Base-by-base conservation (phyloP, 1,284 basidiomycete species). In the Cystobasidium slooffiae region DNA sequence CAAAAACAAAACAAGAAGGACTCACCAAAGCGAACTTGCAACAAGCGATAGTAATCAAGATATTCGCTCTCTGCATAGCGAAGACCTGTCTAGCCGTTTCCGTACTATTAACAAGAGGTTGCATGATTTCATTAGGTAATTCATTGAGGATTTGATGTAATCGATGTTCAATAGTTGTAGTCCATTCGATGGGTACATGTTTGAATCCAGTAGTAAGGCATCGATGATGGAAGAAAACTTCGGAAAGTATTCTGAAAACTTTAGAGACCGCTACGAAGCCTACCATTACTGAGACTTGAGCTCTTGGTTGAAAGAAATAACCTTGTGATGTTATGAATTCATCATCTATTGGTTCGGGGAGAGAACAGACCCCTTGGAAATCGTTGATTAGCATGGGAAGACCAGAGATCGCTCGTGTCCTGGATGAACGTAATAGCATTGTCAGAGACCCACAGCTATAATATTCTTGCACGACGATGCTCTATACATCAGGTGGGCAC, bases 281-380 rank as follows among this genome's bases (percentile, higher is more conserved):
- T 1, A 77, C 79, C n/a, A 83, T 79, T 18, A 82, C 78, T 5
- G 81, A 82, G 7, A 81, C 78, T 31, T 78, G 75, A 6, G 73
- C 70, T 0, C 80, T 49, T 0, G 82, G 82, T 65, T 83, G 83
- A 6, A 81, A 78, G 76, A 83, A 82, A 75, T 81, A 81, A 37
- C 83, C 83, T 77, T 82, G 81, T 9, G 82, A 80, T 0, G 82
- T 83, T 63, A 83, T 82, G 64, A 82, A 81, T 22, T 83, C 82
- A 77, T 83, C 83, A 72, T 83, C 82, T 44, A 80, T 78, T 0
- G 80, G 79, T 65, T 81, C 80, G 16, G 83, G 83, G 39, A 81
- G 78, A 1, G 80, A 80, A 58, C 80, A 81, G 0, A 81, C 78
- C 44, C 82, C 81, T 79, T 83, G 82, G 62, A 82, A 83, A 72